These are phyloP conservation scores for Ophiognomonia clavigignenti-juglandacearum DNA, from an alignment of 2,329 filamentous ascomycete species.

Conservation along the genomic window DNA sequence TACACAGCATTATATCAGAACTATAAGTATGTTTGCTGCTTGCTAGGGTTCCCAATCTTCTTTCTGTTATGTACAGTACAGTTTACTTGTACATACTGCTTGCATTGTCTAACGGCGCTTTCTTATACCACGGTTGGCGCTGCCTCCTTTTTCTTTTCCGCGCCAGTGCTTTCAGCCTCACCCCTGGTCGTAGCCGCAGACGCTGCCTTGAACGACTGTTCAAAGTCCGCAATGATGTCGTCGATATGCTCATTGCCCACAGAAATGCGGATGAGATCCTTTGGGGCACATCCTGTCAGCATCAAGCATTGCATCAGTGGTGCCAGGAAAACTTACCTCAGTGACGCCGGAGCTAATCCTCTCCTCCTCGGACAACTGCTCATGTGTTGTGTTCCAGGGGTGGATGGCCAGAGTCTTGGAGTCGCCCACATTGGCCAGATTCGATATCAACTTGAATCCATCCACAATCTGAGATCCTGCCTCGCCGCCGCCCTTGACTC, in stretches of 20 bases:
- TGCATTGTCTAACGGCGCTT: no score
- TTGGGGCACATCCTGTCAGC: slow-evolving; percentile 12
- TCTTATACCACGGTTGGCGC: slow-evolving; percentile 30
- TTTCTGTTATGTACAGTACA: no score
- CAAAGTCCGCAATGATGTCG: slow-evolving; percentile 93
- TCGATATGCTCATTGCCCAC: slow-evolving; percentile 96
- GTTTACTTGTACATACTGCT: no score
- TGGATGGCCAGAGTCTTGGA: slow-evolving; percentile 94
- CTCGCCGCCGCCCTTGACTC: slow-evolving; percentile 81
- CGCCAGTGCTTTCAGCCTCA: slow-evolving; percentile 19
- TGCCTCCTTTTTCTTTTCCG: slow-evolving; percentile 34
- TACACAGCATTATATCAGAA: no score
- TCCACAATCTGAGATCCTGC: slow-evolving; percentile 88
- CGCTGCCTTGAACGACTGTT: slow-evolving; percentile 74
- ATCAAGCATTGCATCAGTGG: not conserved
- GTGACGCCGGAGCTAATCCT: slow-evolving; percentile 76
- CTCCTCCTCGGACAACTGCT: slow-evolving; percentile 83
- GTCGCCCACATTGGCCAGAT: slow-evolving; percentile 93
- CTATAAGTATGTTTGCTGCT: no score
- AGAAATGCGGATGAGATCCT: slow-evolving; percentile 91
- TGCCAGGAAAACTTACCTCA: slow-evolving; percentile 41
- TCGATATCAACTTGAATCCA: slow-evolving; percentile 90
- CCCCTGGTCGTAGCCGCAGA: slow-evolving; percentile 36
- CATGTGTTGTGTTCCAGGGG: slow-evolving; percentile 92
- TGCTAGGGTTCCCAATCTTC: no score